Evolutionary conservation across 1,284 basidiomycete species (phyloP), one percentile per base, ranked within the genome.

Genomic region (Heliocybe sulcata): DNA sequence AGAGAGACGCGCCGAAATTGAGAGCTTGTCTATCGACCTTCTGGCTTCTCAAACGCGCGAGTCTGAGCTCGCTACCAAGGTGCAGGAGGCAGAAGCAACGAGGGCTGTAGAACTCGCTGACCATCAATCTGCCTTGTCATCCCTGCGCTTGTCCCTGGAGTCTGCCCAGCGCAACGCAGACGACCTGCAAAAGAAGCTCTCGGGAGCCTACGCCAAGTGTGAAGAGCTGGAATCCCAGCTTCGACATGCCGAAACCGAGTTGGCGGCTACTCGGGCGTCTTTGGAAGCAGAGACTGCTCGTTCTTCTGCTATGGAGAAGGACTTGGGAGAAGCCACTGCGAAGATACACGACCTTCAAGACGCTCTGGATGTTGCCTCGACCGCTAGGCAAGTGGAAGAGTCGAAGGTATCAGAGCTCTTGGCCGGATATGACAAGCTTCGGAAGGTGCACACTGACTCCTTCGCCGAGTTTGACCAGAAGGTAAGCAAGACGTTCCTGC

Each of bases 351-450:
- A 69, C 35, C 61, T 60, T 1, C 70, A 73, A 54, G 64, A 67
- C 47, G 69, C 71, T 56, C 60, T 71, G 10, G 57, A 59, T 27
- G 68, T 65, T 26, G 53, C 74, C 25, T 60, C 59, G 54, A 53
- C 45, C 1, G 65, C 65, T n/a, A 75, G 72, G 56, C 60, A 62
- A 27, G 66, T 58, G 2, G 72, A 76, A 57, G 71, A 69, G 52
- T 58, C 54, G 23, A 73, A 68, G 6, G 75, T 77, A 33, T 58
- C 62, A 29, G 63, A 56, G n/a, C 62, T 78, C 54, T 68, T 69
- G 55, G 60, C 62, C 0, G 56, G 60, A 3, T 71, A 73, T 54
- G 59, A 61, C 29, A 61, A 60, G 52, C 59, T 74, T 47, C 66
- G 65, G 16, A 65, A 67, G 27, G 55, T 59, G 8, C 71, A 75